Base-by-base conservation (phyloP, 176 grass and related monocot genomes). In the Echinochloa phyllopogon region DNA sequence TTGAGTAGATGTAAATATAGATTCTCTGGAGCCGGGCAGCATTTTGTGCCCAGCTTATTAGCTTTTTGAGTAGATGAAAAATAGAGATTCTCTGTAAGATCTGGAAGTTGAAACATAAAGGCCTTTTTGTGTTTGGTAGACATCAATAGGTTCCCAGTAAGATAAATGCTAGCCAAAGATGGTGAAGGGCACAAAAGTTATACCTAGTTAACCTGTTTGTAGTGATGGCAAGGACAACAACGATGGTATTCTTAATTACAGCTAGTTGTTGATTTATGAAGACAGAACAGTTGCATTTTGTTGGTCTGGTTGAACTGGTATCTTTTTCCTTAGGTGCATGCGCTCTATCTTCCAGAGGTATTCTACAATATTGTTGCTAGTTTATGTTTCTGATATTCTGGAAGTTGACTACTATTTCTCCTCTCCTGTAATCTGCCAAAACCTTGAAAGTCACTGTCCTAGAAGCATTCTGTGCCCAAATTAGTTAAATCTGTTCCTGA, bases 61-160 rank as follows among this genome's bases (percentile, higher is more conserved):
- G 38, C 43, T 52, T 56, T 84, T 25, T 20, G 13, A 74, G 6
- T 75, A 44, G 67, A 72, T 83, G 74, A 33, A 75, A 75, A 75
- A 83, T 37, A 39, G 39, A 56, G 53, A 78, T 90, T 72, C 25
- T 2, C 69, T 38, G 29, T 86, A 57, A 57, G 21, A 86, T 78
- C 72, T 23, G 59, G 20, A 49, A 81, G 42, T 42, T 43, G 41
- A 69, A 68, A 72, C 61, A 1, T 78, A 40, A 57, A 41, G n/a
- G 37, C 3, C 2, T 4, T 60, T 58, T 61, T 58, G 21, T 68
- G 16, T 72, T 70, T 17, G 13, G 37, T 59, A 59, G 53, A 57
- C n/a, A 59, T 36, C 52, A 59, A 59, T 53, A 25, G 12, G 74
- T 76, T 57, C 20, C 36, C 24, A 6, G 21, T 59, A 76, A 59